Conservation (phyloP, 495 filamentous ascomycete species). For the Parachaetomium inaequale region DNA sequence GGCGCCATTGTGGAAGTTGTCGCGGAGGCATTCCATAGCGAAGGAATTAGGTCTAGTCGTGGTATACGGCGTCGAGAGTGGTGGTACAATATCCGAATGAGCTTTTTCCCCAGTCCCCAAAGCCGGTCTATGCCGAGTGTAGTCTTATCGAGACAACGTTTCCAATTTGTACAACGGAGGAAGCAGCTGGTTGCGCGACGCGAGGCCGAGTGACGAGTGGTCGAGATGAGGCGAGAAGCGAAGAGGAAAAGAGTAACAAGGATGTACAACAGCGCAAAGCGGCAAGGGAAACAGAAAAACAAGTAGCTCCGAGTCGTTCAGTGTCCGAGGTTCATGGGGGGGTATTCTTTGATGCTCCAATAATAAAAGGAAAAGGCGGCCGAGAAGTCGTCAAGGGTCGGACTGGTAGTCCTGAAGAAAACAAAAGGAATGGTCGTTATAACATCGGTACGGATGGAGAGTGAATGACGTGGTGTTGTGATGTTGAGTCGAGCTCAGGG, state of each 20-base stretch:
- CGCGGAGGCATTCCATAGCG: slow-evolving; percentile 75
- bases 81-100: slow-evolving; percentile 34
- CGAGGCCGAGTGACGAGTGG: slow-evolving; percentile 2
- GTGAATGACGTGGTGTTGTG: slow-evolving; percentile 40
- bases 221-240: slow-evolving; percentile 28
- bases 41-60: slow-evolving; percentile 31
- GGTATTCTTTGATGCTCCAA: slow-evolving; percentile 53
- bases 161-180: slow-evolving; percentile 43
- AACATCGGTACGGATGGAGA: slow-evolving; percentile 56
- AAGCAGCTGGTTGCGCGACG: slow-evolving; percentile 11
- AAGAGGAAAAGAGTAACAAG: slow-evolving; percentile 30
- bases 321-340: slow-evolving; percentile 64
- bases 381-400: slow-evolving; percentile 45
- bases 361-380: slow-evolving; percentile 45
- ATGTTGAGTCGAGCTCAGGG: slow-evolving; percentile 19
- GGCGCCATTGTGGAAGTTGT: slow-evolving; percentile 67
- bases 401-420: slow-evolving; percentile 50
- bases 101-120: slow-evolving; percentile 37
- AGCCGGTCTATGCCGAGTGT: slow-evolving; percentile 38
- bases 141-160: slow-evolving; percentile 37
- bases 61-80: slow-evolving; percentile 23
- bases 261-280: slow-evolving; percentile 47
- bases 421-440: slow-evolving; percentile 58
- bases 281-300: slow-evolving; percentile 42
- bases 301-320: slow-evolving; percentile 57